phyloP scores from a whole-genome alignment of 2,329 filamentous ascomycete genomes.

The Venturiaceae sp. region DNA sequence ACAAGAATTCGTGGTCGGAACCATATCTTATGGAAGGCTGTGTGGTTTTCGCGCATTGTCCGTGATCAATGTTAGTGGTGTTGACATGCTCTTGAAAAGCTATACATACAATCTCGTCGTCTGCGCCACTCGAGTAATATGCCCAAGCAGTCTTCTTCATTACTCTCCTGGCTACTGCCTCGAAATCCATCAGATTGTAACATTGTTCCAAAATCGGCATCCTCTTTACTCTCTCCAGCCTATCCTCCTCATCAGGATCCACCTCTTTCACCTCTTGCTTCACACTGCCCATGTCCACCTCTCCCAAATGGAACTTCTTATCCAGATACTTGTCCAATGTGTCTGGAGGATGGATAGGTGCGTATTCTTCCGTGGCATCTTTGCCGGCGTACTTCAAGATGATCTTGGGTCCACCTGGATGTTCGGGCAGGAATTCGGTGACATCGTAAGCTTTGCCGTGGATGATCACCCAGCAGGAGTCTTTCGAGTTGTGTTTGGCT shows the following conservation, averaged over 20 bases:
- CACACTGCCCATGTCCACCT: slow-evolving; percentile 79
- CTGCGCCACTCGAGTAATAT: slow-evolving; percentile 91
- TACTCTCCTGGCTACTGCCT: slow-evolving; percentile 76
- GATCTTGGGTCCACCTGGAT: slow-evolving; percentile 82
- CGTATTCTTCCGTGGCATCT: slow-evolving; percentile 86
- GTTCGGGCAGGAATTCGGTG: slow-evolving; percentile 80
- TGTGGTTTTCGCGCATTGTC: slow-evolving; percentile 93
- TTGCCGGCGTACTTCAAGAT: slow-evolving; percentile 96
- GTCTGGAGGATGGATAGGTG: slow-evolving; percentile 81
- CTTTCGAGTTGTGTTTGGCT: slow-evolving; percentile 65
- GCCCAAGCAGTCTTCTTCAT: slow-evolving; percentile 98
- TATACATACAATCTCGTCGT: slow-evolving; percentile 67
- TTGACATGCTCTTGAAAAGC: background rate
- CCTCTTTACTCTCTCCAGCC: slow-evolving; percentile 59
- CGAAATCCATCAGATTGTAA: slow-evolving; percentile 93
- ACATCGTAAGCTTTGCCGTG: slow-evolving; percentile 86
- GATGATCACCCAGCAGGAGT: slow-evolving; percentile 88
- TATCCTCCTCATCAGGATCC: slow-evolving; percentile 62
- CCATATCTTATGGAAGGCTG: slow-evolving; percentile 94
- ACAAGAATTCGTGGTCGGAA: slow-evolving; percentile 85
- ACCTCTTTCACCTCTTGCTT: slow-evolving; percentile 54
- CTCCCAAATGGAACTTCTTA: slow-evolving; percentile 76
- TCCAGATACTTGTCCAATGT: slow-evolving; percentile 77
- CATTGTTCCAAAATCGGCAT: slow-evolving; percentile 81
- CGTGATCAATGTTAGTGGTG: slow-evolving; percentile 24